These are phyloP conservation scores for Candida fluviatilis DNA, from an alignment of 805 yeast species.

Conservation along the genomic window DNA sequence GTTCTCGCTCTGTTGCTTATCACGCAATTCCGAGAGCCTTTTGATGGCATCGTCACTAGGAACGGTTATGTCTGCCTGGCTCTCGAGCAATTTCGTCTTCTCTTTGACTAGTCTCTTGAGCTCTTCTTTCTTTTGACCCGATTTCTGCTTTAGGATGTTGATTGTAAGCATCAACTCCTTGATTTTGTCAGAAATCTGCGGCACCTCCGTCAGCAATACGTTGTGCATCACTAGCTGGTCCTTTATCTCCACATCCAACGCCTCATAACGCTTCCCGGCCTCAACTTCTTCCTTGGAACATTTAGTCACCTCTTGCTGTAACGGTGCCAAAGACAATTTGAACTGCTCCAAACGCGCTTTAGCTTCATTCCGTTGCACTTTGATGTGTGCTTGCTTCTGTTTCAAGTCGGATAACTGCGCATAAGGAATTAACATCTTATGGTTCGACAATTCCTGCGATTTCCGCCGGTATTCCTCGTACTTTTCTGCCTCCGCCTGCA, in stretches of 20 bases:
- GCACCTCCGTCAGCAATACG: neutral
- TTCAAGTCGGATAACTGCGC: slow-evolving; percentile 38
- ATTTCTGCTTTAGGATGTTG: slow-evolving; percentile 4
- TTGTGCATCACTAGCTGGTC: neutral
- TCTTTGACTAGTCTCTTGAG: slow-evolving; percentile 6
- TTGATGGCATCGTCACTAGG: slow-evolving; percentile 26
- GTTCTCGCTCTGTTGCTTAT: slow-evolving; percentile 6
- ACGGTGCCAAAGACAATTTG: slow-evolving; percentile 20
- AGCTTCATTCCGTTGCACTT: slow-evolving; percentile 32
- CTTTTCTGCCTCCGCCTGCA: slow-evolving; percentile 44
- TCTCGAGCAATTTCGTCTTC: slow-evolving; percentile 7
- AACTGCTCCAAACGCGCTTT: slow-evolving; percentile 26
- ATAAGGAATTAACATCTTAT: slow-evolving; percentile 38
- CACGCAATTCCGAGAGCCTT: slow-evolving; percentile 16
- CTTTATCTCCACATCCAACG: neutral
- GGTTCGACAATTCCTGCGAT: slow-evolving; percentile 31
- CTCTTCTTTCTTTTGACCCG: slow-evolving; percentile 8
- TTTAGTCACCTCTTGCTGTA: slow-evolving; percentile 10
- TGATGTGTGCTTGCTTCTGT: slow-evolving; percentile 25
- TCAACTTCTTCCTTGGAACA: neutral
- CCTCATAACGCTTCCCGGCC: slow-evolving; percentile 1
- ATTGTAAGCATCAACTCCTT: neutral
- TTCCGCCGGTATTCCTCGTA: slow-evolving; percentile 45
- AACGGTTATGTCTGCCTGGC: slow-evolving; percentile 20
- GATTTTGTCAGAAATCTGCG: slow-evolving; percentile 1